Percentiles rank a stretch among this genome's conserved stretches.
phyloP scores from a whole-genome alignment of 768 basidiomycete genomes.

The Russula olivacea region DNA sequence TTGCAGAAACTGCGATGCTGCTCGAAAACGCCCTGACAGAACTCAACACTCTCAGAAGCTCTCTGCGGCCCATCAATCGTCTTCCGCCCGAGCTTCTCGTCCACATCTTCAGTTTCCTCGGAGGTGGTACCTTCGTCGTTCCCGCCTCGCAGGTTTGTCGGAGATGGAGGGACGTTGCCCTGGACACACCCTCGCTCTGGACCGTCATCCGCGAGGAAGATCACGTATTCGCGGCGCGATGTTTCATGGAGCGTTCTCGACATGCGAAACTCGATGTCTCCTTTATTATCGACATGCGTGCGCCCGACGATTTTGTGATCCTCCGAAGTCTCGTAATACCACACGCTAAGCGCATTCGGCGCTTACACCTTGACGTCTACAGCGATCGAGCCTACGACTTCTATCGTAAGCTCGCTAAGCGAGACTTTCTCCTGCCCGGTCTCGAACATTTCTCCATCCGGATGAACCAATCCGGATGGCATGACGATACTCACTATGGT shows the following conservation, averaged over 20 bases:
- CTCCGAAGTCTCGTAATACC: neutral
- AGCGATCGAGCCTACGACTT: constrained; percentile 16
- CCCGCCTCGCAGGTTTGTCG: constrained; percentile 11
- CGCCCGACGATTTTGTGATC: neutral
- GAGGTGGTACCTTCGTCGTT: neutral
- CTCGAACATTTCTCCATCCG: constrained; percentile 17
- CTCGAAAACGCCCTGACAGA: neutral
- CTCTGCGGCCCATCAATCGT: constrained; percentile 5
- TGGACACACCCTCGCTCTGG: constrained; percentile 6
- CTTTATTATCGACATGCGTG: neutral
- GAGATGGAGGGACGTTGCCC: constrained; percentile 4
- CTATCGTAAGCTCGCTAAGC: neutral
- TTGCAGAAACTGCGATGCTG: constrained; percentile 4
- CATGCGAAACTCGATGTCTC: constrained; percentile 9
- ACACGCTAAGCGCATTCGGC: constrained; percentile 1
- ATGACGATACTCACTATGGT: neutral
- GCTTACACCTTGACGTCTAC: constrained; percentile 1
- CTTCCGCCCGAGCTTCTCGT: constrained; percentile 15
- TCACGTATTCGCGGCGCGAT: neutral
- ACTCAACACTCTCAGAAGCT: neutral
- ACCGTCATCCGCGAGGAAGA: constrained; percentile 13
- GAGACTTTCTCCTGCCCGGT: neutral
- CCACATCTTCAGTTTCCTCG: constrained; percentile 14
- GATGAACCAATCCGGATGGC: constrained; percentile 8
- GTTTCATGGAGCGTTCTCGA: constrained; percentile 5